phyloP scores from a whole-genome alignment of 176 grass and related monocot genomes.

The Rhipidocladum racemiflorum region DNA sequence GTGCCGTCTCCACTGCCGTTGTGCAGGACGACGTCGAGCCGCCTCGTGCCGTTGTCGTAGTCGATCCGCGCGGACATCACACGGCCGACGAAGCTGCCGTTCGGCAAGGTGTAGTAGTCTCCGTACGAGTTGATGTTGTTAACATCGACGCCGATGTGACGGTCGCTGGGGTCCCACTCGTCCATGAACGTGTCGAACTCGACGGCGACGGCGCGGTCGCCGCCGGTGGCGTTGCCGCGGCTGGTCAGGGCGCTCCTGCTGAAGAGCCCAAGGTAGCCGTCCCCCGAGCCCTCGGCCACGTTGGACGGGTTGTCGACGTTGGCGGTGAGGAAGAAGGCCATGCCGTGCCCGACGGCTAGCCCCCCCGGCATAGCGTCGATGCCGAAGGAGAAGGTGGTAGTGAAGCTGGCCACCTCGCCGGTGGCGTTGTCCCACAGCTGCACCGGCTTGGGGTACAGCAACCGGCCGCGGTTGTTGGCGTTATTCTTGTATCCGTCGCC shows the following conservation, averaged over 20 bases:
- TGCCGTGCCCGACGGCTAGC: constrained; percentile 10
- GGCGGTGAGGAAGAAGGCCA: constrained; percentile 33
- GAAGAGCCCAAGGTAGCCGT: constrained; percentile 23
- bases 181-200: constrained; percentile 33
- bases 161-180: not conserved
- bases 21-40: not conserved
- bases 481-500: not conserved
- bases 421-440: not conserved
- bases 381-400: constrained; percentile 4
- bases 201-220: not conserved
- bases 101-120: not conserved
- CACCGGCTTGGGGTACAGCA: not conserved
- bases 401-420: not conserved
- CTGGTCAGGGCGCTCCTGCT: not conserved
- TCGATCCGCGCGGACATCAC: constrained; percentile 30
- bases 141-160: not conserved
- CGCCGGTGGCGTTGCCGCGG: not conserved
- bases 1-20: not conserved
- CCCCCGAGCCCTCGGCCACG: not conserved
- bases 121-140: not conserved
- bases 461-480: not conserved
- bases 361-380: not conserved
- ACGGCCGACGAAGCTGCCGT: constrained; percentile 16
- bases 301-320: not conserved
- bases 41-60: not conserved